phyloP scores from a whole-genome alignment of 495 filamentous ascomycete species.

The Chaetomium cochliodes region DNA sequence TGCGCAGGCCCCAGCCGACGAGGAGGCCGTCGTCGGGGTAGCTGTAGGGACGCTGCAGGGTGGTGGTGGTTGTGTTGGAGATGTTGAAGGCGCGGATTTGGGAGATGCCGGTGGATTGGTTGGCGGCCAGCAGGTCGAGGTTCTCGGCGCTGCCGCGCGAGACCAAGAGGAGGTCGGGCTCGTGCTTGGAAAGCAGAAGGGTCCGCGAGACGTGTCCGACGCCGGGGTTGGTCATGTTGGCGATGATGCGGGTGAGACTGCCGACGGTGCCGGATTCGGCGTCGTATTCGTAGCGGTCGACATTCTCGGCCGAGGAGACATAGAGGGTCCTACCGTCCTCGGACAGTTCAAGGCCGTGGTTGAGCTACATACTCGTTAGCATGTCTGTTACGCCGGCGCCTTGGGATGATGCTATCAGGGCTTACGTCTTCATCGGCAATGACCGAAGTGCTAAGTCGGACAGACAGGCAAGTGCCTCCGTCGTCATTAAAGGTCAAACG shows the following conservation, averaged over 20 bases:
- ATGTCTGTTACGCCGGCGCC: not conserved
- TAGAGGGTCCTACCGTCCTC: conserved; percentile 62
- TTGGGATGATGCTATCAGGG: not conserved
- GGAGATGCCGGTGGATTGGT: conserved; percentile 54
- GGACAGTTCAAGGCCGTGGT: conserved; percentile 65
- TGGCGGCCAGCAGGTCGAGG: conserved; percentile 51
- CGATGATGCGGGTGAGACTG: conserved; percentile 49
- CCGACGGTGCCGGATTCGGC: conserved; percentile 42
- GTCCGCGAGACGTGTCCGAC: conserved; percentile 64
- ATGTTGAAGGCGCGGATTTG: conserved; percentile 68
- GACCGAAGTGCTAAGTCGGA: conserved; percentile 32
- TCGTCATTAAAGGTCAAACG: conserved; percentile 51
- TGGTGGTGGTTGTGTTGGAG: conserved; percentile 34
- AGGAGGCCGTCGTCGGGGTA: conserved; percentile 51
- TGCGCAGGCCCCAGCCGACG: conserved; percentile 71
- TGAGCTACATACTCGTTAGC: conserved; percentile 29
- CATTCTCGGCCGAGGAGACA: conserved; percentile 56
- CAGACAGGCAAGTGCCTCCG: conserved; percentile 46
- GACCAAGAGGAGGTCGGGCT: conserved; percentile 55
- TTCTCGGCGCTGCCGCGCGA: conserved; percentile 63
- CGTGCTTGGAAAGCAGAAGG: conserved; percentile 51
- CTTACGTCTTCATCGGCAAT: conserved; percentile 44
- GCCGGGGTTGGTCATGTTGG: conserved; percentile 53
- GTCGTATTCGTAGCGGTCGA: conserved; percentile 63
- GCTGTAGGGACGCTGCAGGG: conserved; percentile 35